Conservation (phyloP, 2,329 filamentous ascomycete genomes). For the Alternaria triticina region DNA sequence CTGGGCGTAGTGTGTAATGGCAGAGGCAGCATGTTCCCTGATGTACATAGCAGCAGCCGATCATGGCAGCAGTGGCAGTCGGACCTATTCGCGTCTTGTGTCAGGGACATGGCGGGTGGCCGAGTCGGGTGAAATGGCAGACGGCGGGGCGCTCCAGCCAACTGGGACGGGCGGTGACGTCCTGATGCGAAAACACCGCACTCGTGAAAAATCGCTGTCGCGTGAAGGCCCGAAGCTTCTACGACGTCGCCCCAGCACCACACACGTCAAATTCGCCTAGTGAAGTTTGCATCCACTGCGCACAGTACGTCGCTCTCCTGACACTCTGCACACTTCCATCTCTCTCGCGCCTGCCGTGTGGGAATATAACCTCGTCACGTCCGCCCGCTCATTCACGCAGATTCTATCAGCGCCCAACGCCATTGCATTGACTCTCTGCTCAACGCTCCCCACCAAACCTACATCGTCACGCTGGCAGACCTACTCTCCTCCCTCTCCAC, state of each 20-base stretch:
- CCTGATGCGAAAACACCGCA: conserved; percentile 22
- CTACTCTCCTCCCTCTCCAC: conserved; percentile 14
- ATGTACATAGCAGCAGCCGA: neutral
- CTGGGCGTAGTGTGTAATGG: neutral
- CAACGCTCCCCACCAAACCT: conserved; percentile 8
- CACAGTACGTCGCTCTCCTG: conserved; percentile 10
- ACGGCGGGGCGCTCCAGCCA: conserved; percentile 15
- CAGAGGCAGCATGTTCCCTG: neutral
- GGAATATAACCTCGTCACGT: neutral
- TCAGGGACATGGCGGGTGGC: neutral
- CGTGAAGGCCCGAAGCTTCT: conserved; percentile 21
- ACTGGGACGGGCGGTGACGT: conserved; percentile 23
- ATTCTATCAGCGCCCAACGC: conserved; percentile 21
- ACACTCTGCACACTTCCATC: neutral
- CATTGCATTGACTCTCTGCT: conserved; percentile 23
- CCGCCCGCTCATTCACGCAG: conserved; percentile 3
- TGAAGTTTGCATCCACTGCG: conserved; percentile 3
- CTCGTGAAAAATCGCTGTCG: conserved; percentile 23
- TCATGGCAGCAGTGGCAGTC: neutral
- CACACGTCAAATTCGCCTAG: neutral
- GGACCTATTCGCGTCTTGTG: neutral
- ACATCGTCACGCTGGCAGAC: conserved; percentile 45
- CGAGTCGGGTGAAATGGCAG: conserved; percentile 6
- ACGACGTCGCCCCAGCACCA: conserved; percentile 9
- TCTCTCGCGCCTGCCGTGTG: neutral